Percentiles rank a stretch among this genome's conserved stretches.
Conservation (phyloP, 371 early-diverging fungal species). For the Amoeboaphelidium protococcarum region DNA sequence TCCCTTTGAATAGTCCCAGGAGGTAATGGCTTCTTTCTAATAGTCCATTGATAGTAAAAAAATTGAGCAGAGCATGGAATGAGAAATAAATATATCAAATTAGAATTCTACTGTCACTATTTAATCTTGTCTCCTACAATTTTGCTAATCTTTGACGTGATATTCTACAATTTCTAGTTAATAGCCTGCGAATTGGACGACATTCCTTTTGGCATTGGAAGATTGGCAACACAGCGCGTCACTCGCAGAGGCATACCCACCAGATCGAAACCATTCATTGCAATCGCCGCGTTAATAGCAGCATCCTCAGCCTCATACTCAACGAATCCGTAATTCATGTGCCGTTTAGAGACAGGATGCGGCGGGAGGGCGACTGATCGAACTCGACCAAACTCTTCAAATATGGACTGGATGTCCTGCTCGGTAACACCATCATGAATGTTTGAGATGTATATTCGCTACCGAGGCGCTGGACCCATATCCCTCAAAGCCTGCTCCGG, state of each 20-base stretch:
- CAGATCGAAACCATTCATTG: conserved; percentile 45
- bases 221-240: no score
- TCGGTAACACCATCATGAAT: conserved; percentile 38
- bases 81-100: no score
- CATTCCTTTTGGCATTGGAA: no score
- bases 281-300: conserved; percentile 23
- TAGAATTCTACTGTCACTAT: no score
- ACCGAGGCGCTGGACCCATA: conserved; percentile 21
- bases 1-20: no score
- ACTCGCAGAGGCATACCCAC: conserved; percentile 36
- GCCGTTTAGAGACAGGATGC: conserved; percentile 2
- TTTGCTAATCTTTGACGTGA: no score
- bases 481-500: conserved; percentile 6
- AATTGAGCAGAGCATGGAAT: no score
- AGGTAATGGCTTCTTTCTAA: no score
- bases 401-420: conserved; percentile 30
- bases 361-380: conserved; percentile 29
- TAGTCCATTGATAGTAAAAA: no score
- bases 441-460: conserved; percentile 44
- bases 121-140: no score
- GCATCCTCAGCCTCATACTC: conserved; percentile 26
- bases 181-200: no score
- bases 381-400: conserved; percentile 44
- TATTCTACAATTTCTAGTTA: no score
- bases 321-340: conserved; percentile 15